A percentile compares a stretch with the other conserved stretches of the same genome.
Conservation (phyloP, 305 asterid species). For the Solanum aculeatissimum region DNA sequence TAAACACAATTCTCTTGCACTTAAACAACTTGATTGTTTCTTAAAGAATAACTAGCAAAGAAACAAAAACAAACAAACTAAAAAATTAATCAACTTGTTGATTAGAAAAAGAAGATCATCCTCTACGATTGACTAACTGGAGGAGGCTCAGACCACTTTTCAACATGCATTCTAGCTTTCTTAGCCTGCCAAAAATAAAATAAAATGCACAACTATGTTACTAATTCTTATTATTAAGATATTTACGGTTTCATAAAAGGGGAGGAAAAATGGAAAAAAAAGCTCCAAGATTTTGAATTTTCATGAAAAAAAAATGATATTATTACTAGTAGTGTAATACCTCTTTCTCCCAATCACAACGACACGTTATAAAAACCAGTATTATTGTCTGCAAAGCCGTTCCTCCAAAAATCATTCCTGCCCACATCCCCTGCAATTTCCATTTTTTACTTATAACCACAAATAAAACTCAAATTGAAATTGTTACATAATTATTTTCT, state of each 20-base stretch:
- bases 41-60: too few species aligned
- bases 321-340: slow-evolving; percentile 8
- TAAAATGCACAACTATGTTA: background rate
- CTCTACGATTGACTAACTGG: background rate
- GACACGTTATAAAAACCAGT: slow-evolving; percentile 31
- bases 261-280: background rate
- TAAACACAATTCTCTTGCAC: too few species aligned
- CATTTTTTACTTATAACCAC: background rate
- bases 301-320: background rate
- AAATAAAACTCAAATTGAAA: background rate
- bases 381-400: slow-evolving; percentile 56
- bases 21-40: too few species aligned
- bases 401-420: slow-evolving; percentile 73
- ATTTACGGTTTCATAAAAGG: background rate
- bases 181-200: slow-evolving; percentile 44
- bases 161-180: slow-evolving; percentile 34
- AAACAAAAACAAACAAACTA: too few species aligned
- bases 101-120: background rate
- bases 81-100: background rate
- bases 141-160: slow-evolving; percentile 20
- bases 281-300: background rate
- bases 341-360: slow-evolving; percentile 81
- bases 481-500: background rate
- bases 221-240: background rate
- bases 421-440: slow-evolving; percentile 15